These are phyloP conservation scores for Biscogniauxia mediterranea DNA, from an alignment of 2,329 filamentous ascomycete genomes.

Conservation along the genomic window DNA sequence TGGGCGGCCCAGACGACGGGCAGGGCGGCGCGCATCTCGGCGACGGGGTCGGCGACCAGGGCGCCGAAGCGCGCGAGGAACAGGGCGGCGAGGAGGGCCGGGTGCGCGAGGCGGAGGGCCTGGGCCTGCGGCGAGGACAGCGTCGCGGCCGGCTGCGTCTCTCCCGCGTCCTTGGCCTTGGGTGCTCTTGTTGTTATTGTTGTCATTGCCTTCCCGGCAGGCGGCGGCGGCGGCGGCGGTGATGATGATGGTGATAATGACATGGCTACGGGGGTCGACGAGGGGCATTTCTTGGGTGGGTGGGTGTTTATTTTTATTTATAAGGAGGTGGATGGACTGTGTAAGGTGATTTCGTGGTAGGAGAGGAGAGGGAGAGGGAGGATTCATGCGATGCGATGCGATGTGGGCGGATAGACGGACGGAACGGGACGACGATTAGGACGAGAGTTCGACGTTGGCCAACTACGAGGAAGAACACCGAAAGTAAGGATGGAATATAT, in stretches of 20 bases:
- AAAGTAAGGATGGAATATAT: too few species aligned
- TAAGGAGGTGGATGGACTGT: conserved; percentile 1
- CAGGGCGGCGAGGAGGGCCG: conserved; percentile 62
- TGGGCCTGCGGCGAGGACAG: conserved; percentile 39
- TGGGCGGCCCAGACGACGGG: conserved; percentile 65
- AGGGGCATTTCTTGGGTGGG: conserved; percentile 31
- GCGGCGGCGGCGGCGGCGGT: conserved; percentile 28
- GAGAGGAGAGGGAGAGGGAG: background rate
- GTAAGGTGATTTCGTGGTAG: conserved; percentile 1
- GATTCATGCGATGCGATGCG: too few species aligned
- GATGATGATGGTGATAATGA: conserved; percentile 14
- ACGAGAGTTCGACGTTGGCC: too few species aligned
- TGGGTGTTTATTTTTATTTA: too few species aligned
- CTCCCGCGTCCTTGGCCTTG: conserved; percentile 29
- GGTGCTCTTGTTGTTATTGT: too few species aligned
- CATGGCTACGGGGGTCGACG: conserved; percentile 40
- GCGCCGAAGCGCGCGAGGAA: conserved; percentile 62
- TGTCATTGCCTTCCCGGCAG: conserved; percentile 27
- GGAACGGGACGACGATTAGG: too few species aligned
- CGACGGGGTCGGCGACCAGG: conserved; percentile 68
- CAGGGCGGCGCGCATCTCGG: conserved; percentile 59
- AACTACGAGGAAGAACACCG: too few species aligned
- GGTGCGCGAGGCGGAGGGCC: conserved; percentile 65
- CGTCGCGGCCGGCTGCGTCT: conserved; percentile 38
- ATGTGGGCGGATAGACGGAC: too few species aligned